These are phyloP conservation scores for Pelargonium citronellum DNA, from an alignment of 441 rosid genomes.

Conservation along the genomic window DNA sequence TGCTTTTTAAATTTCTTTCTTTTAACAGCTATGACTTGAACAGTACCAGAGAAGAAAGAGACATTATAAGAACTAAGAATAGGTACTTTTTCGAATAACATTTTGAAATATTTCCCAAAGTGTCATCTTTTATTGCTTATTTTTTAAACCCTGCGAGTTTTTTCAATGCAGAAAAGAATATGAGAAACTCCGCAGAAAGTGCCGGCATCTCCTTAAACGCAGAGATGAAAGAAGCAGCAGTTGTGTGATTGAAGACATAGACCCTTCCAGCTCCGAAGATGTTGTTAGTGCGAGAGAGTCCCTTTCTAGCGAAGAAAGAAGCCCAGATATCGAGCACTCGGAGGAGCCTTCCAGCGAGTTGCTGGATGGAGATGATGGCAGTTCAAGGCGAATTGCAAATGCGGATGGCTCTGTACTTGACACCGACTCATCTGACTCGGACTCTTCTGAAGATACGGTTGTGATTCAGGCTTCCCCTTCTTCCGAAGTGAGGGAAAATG, in stretches of 20 bases:
- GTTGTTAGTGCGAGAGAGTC: constrained; percentile 54
- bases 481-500: constrained; percentile 41
- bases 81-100: constrained; percentile 35
- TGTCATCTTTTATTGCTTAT: neutral
- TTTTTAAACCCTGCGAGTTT: constrained; percentile 14
- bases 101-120: neutral
- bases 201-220: constrained; percentile 41
- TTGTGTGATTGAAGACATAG: constrained; percentile 39
- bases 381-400: constrained; percentile 34
- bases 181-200: constrained; percentile 65
- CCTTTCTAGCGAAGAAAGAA: constrained; percentile 48
- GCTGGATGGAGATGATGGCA: constrained; percentile 39
- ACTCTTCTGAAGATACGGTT: constrained; percentile 61
- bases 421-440: constrained; percentile 66
- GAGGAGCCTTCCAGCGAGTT: constrained; percentile 46
- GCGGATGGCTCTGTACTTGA: constrained; percentile 43
- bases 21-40: constrained; percentile 61
- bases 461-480: constrained; percentile 44
- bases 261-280: constrained; percentile 55
- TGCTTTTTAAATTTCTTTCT: neutral
- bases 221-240: constrained; percentile 29
- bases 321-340: constrained; percentile 38
- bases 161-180: constrained; percentile 57
- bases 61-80: constrained; percentile 41
- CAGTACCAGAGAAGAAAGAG: constrained; percentile 70